Percentiles rank a stretch among this genome's conserved stretches.
phyloP scores from a whole-genome alignment of 306 rosid genomes.

The Vachellia collinsii region DNA sequence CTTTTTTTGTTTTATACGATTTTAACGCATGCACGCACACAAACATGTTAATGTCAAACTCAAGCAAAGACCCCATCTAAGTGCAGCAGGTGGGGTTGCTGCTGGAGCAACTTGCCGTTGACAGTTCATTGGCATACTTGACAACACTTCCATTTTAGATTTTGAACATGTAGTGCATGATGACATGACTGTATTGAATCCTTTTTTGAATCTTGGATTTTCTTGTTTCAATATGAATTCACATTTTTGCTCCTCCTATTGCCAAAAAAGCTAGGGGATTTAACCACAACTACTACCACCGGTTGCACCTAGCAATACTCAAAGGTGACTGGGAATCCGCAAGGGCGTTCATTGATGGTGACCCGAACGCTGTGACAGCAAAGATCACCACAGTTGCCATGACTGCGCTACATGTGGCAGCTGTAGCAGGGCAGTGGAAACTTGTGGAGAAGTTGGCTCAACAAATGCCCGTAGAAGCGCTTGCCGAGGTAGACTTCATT shows the following conservation, averaged over 20 bases:
- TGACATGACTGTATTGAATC: not conserved
- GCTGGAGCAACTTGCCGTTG: too few species aligned
- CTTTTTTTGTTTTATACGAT: too few species aligned
- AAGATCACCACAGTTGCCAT: slow-evolving; percentile 40
- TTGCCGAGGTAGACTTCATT: slow-evolving; percentile 39
- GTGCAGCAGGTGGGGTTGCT: too few species aligned
- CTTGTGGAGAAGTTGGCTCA: slow-evolving; percentile 46
- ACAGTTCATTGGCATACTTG: slow-evolving; percentile 22
- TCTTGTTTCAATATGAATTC: slow-evolving; percentile 28
- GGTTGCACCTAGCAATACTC: slow-evolving; percentile 49
- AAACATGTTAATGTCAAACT: too few species aligned
- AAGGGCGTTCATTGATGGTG: slow-evolving; percentile 38
- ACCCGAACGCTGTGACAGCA: slow-evolving; percentile 49
- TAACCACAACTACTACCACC: slow-evolving; percentile 46
- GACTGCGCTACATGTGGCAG: slow-evolving; percentile 51
- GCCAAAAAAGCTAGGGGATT: slow-evolving; percentile 45
- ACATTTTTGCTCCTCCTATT: slow-evolving; percentile 12
- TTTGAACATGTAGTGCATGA: not conserved
- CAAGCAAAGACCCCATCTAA: too few species aligned
- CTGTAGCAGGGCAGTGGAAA: slow-evolving; percentile 50
- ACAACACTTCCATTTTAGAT: slow-evolving; percentile 18
- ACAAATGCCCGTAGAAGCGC: slow-evolving; percentile 36
- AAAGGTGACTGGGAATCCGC: slow-evolving; percentile 58
- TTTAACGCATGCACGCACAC: too few species aligned
- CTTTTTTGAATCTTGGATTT: slow-evolving; percentile 20